Base-by-base conservation (phyloP, 1,139 yeast species). In the Suhomyces taliae region DNA sequence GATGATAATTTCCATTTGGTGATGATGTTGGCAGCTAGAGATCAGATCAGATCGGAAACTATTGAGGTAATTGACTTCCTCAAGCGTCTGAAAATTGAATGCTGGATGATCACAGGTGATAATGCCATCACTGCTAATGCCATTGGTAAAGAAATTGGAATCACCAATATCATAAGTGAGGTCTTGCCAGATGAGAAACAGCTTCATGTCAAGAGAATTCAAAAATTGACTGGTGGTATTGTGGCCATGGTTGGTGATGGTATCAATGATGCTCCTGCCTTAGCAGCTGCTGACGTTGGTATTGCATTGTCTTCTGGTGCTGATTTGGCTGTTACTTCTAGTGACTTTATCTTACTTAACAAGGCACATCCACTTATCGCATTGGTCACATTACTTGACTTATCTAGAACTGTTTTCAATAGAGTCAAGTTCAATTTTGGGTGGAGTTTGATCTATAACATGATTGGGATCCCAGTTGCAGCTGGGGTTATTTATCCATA, bases 31-130 rank as follows among this genome's bases (percentile, higher is more conserved):
- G 87, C 84, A 1, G 82, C 85, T 31, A 73, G 87, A 38, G 95
- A 87, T 60, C 79, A 80, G 55, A 66, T 87, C 11, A 71, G 95
- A 45, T 72, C 78, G 0, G 95, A 87, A 59, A 74, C 91, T 2
- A 70, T 69, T 37, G 57, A 60, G 34, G 87, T 86, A 0, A 70
- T 87, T 15, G 57, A 66, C 12, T 67, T 64, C 27, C 67, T 87
- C 8, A 72, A 76, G 37, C 45, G 58, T 0, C 66, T 65, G 11
- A 45, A 54, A 4, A 78, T 86, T 33, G 78, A 79, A 24, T 79
- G 87, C 45, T 87, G 88, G 85, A 85, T 85, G 86, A 79, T 78
- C 31, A 76, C 81, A 3, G 95, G 95, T 15, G 95, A 87, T 58
- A 85, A 86, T 57, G 70, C 62, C 40, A 60, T 74, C 12, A 86